These are phyloP conservation scores for Barbatosphaeria neglecta DNA, from an alignment of 495 filamentous ascomycete species.

Conservation along the genomic window DNA sequence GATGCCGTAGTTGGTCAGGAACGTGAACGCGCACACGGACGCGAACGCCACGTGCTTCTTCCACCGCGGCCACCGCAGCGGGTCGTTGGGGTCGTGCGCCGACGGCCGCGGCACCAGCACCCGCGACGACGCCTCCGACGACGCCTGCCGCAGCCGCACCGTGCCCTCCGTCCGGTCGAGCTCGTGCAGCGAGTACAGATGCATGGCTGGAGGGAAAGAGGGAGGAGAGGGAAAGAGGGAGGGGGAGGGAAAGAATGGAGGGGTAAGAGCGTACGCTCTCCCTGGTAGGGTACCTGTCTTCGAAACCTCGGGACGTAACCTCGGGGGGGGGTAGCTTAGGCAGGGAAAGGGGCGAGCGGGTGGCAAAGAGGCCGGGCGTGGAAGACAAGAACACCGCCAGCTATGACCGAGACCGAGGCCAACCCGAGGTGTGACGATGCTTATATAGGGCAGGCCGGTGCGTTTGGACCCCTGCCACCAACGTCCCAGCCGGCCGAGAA, in stretches of 20 bases:
- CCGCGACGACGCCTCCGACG: slow-evolving; percentile 8
- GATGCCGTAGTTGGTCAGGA: slow-evolving; percentile 31
- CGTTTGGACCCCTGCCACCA: too few species aligned
- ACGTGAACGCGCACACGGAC: slow-evolving; percentile 20
- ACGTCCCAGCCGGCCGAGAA: too few species aligned
- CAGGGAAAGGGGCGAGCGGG: too few species aligned
- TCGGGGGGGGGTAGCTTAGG: too few species aligned
- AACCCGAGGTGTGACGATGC: too few species aligned
- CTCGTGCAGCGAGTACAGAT: slow-evolving; percentile 17
- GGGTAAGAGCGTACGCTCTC: background rate
- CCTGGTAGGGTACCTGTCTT: too few species aligned
- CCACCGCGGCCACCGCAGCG: slow-evolving; percentile 17
- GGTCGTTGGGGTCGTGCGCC: slow-evolving; percentile 22
- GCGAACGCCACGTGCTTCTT: slow-evolving; percentile 23
- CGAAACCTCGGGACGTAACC: too few species aligned
- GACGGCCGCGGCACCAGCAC: slow-evolving; percentile 21
- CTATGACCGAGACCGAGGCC: too few species aligned
- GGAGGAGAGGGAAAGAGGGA: background rate
- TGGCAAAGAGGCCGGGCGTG: too few species aligned
- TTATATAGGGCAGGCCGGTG: too few species aligned
- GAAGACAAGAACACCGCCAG: too few species aligned
- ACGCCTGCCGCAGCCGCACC: slow-evolving; percentile 12
- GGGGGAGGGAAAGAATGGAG: background rate
- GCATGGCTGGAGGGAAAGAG: slow-evolving; percentile 8
- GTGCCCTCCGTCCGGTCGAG: slow-evolving; percentile 19